Conservation (phyloP, 1,139 yeast species). For the Candida pseudoviswanathii region DNA sequence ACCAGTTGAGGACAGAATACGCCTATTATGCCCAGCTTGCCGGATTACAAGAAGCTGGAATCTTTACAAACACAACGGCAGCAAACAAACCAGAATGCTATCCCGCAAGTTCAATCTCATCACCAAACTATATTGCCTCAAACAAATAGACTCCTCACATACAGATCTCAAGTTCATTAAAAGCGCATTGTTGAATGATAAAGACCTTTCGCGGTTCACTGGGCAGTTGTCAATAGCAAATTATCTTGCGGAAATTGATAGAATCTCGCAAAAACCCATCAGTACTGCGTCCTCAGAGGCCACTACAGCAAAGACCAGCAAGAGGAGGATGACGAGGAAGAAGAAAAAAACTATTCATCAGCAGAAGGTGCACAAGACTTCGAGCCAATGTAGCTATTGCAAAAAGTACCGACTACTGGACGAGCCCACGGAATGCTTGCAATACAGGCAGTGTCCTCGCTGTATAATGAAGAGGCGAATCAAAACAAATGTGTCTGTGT, state of each 20-base stretch:
- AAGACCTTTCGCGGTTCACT: neutral
- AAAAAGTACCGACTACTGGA: constrained; percentile 1
- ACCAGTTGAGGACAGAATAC: constrained; percentile 2
- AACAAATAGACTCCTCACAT: constrained; percentile 1
- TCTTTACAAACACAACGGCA: neutral
- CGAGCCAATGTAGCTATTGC: neutral
- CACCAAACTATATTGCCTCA: neutral
- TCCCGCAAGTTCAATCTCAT: neutral
- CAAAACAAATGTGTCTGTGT: neutral
- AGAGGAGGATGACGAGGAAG: neutral
- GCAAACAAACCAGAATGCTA: neutral
- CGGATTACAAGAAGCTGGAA: constrained; percentile 1
- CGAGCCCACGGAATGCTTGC: neutral
- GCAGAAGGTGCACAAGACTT: neutral
- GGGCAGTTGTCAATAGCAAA: neutral
- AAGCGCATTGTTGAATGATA: neutral
- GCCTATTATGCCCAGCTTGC: neutral
- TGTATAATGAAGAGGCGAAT: constrained; percentile 3
- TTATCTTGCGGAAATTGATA: constrained; percentile 2
- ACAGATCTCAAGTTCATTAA: neutral
- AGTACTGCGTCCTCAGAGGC: neutral
- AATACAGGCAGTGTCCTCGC: constrained; percentile 1
- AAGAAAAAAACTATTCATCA: neutral
- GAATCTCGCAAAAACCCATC: neutral
- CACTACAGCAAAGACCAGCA: neutral